Evolutionary conservation across 345 rosid species (phyloP).

Genomic region (Microcos paniculata): DNA sequence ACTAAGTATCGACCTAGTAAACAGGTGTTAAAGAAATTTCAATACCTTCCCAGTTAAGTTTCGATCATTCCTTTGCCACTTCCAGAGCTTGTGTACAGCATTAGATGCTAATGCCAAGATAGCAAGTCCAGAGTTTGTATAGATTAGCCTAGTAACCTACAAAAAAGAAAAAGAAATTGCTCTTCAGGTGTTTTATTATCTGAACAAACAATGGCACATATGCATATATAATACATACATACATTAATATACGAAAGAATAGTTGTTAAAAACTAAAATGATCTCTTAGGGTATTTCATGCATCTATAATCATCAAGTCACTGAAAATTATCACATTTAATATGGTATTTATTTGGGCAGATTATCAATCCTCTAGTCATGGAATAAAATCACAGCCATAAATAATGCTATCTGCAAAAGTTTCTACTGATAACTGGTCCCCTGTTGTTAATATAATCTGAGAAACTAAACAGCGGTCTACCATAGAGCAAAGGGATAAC

Average conservation of each 20-base stretch:
- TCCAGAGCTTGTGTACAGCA: slow-evolving; percentile 89
- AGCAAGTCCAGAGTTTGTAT: slow-evolving; percentile 76
- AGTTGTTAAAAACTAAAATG: background rate
- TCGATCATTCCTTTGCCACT: slow-evolving; percentile 71
- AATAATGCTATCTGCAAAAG: background rate
- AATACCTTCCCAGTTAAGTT: slow-evolving; percentile 50
- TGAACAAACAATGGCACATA: background rate
- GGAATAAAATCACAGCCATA: background rate
- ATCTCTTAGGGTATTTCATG: background rate
- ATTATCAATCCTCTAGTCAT: slow-evolving; percentile 1
- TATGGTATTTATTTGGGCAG: background rate
- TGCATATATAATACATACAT: background rate
- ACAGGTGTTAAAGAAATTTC: slow-evolving; percentile 8
- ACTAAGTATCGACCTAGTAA: background rate
- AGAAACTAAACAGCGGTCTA: background rate
- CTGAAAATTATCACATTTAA: background rate
- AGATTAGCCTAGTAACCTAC: slow-evolving; percentile 70
- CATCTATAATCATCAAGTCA: background rate
- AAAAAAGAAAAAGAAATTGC: background rate
- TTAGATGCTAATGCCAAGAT: slow-evolving; percentile 79
- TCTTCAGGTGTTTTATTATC: background rate
- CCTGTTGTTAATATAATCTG: background rate
- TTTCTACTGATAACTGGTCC: background rate
- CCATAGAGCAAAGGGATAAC: background rate
- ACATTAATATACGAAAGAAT: background rate